These are phyloP conservation scores for Rutstroemia sydowiana DNA, from an alignment of 2,329 filamentous ascomycete genomes.

Conservation along the genomic window DNA sequence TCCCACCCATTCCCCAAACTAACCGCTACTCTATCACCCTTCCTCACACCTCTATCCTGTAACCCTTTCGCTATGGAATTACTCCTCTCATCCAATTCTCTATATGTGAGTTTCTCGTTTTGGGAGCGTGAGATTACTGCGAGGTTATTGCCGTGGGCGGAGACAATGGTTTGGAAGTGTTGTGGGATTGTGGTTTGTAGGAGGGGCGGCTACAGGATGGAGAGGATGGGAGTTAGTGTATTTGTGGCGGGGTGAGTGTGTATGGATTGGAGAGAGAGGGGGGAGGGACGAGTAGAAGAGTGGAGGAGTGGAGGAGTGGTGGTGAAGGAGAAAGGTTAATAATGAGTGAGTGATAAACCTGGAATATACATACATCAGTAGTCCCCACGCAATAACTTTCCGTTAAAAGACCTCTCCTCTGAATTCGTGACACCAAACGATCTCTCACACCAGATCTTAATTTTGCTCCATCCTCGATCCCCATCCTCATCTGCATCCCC, in stretches of 20 bases:
- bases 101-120: slow-evolving; percentile 53
- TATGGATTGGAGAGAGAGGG: neutral
- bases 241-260: neutral
- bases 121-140: slow-evolving; percentile 50
- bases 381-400: slow-evolving; percentile 31
- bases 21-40: slow-evolving; percentile 79
- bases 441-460: neutral
- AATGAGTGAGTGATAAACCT: too few relatives aligned
- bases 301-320: too few relatives aligned
- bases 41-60: slow-evolving; percentile 61
- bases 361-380: slow-evolving; percentile 29
- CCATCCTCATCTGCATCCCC: neutral
- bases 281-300: too few relatives aligned
- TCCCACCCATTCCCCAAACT: slow-evolving; percentile 81
- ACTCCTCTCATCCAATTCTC: slow-evolving; percentile 65
- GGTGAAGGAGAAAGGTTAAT: too few relatives aligned
- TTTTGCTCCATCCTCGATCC: neutral
- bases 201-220: slow-evolving; percentile 50
- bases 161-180: slow-evolving; percentile 62
- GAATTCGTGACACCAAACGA: neutral
- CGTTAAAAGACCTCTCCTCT: slow-evolving; percentile 26
- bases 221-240: neutral
- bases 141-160: slow-evolving; percentile 53
- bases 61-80: slow-evolving; percentile 70
- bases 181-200: slow-evolving; percentile 62